phyloP scores from a whole-genome alignment of 2,329 filamentous ascomycete species.

The Colletotrichum sansevieriae region DNA sequence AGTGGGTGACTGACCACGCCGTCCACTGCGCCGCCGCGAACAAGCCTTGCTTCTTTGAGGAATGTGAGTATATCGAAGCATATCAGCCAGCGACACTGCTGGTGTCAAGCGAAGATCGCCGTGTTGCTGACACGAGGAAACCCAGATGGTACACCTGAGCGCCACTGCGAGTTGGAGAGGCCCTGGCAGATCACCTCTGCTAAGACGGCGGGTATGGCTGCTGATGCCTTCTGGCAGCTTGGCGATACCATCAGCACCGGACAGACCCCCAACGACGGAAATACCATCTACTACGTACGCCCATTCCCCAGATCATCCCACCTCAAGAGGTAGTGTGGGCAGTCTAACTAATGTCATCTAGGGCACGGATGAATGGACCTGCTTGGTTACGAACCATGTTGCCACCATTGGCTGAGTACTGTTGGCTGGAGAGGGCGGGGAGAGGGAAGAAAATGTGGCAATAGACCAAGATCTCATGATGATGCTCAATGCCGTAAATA shows the following conservation, averaged over 20 bases:
- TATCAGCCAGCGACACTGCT: too few relatives aligned
- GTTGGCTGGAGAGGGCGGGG: neutral
- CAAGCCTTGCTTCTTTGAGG: conserved; percentile 51
- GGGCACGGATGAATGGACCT: conserved; percentile 55
- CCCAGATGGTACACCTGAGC: conserved; percentile 45
- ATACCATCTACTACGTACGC: conserved; percentile 57
- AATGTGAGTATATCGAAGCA: conserved; percentile 46
- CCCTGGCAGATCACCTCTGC: conserved; percentile 58
- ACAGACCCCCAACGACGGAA: conserved; percentile 57
- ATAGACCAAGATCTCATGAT: neutral
- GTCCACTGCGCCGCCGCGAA: conserved; percentile 46
- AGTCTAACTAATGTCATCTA: too few relatives aligned
- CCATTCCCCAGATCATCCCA: too few relatives aligned
- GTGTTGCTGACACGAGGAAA: neutral
- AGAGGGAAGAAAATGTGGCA: neutral
- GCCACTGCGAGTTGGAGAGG: conserved; percentile 58
- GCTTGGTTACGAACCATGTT: conserved; percentile 60
- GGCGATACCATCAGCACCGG: conserved; percentile 57
- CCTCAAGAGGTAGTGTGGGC: too few relatives aligned
- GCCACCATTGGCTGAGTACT: conserved; percentile 25
- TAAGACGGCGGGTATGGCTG: conserved; percentile 49
- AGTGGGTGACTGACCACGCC: conserved; percentile 47
- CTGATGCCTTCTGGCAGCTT: conserved; percentile 57
- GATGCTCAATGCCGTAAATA: neutral
- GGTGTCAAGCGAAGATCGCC: too few relatives aligned